Evolutionary conservation across 2,329 filamentous ascomycete genomes (phyloP).

Genomic region (Diplodia sapinea): DNA sequence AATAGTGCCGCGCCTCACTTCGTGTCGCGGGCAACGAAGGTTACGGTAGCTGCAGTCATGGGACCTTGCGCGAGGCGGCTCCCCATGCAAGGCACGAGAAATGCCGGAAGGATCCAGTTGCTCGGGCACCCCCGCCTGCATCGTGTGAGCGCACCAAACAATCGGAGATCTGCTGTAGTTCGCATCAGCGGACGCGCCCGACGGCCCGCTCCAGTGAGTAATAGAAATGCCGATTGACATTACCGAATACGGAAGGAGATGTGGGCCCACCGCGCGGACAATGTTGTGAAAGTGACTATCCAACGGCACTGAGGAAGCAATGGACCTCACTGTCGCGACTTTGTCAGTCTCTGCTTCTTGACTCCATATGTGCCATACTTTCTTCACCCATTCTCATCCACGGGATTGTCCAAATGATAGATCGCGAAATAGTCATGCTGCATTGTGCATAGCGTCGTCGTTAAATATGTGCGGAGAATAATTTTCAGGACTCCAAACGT

Average conservation of each 20-base stretch:
- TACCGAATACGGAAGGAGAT: background rate
- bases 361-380: no score
- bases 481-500: background rate
- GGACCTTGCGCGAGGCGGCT: background rate
- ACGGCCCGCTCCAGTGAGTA: background rate
- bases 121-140: background rate
- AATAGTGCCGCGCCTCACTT: slow-evolving; percentile 10
- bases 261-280: background rate
- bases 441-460: slow-evolving; percentile 7
- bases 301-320: background rate
- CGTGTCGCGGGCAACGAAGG: background rate
- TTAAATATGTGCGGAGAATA: slow-evolving; percentile 7
- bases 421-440: background rate
- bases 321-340: background rate
- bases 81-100: slow-evolving; percentile 17
- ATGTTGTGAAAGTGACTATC: background rate
- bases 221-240: background rate
- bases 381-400: background rate
- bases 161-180: background rate
- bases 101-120: background rate
- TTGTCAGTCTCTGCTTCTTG: background rate
- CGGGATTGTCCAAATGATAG: background rate
- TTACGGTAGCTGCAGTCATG: slow-evolving; percentile 6
- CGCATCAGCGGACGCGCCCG: background rate
- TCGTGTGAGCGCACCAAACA: background rate